Base-by-base conservation (phyloP, 495 filamentous ascomycete genomes). In the Penicillium canariense region DNA sequence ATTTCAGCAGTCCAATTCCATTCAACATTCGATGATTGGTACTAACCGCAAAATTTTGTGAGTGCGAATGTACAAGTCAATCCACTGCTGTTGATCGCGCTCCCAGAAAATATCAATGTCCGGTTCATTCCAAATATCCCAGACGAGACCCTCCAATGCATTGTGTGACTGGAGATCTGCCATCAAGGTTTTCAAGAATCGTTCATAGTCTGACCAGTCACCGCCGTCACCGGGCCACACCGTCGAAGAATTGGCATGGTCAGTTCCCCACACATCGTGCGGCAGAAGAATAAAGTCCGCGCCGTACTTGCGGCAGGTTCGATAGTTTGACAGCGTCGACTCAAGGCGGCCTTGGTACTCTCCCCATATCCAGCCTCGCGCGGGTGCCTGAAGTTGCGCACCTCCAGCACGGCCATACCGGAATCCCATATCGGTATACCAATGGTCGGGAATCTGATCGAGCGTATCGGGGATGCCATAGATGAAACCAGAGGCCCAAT, bases 51-150 rank as follows among this genome's bases (percentile, higher is more conserved):
- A 52, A 31, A 58, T 20, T 31, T 72, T 52, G 28, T 65, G 56
- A 2, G 68, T 68, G 25, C 67, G 59, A 12, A 55, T 55, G 31
- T 59, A 74, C 6, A 67, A 30, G 8, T 67, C 55, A 30, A 76
- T 39, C 46, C 61, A 77, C 31, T 74, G 74, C 15, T 62, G 55
- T 46, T 59, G 55, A 14, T 47, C 25, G 5, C 69, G 66, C 5
- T 20, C 14, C 72, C 72, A 77, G 54, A 76, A 77, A 4, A 50
- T 48, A 8, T 25, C 31, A 14, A 63, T 43, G 22, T 77, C 75
- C 12, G 72, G 68, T 56, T 78, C 75, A 54, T 77, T 78, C 75
- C 75, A 78, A 20, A 71, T 67, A 54, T 77, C 72, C 25, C 60
- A 56, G 14, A 68, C 63, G 8, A 73, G 54, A 4, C 66, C 68